Evolutionary conservation across 495 filamentous ascomycete species (phyloP), one percentile per base, ranked within the genome.

Genomic region (Penicillium tannophilum): DNA sequence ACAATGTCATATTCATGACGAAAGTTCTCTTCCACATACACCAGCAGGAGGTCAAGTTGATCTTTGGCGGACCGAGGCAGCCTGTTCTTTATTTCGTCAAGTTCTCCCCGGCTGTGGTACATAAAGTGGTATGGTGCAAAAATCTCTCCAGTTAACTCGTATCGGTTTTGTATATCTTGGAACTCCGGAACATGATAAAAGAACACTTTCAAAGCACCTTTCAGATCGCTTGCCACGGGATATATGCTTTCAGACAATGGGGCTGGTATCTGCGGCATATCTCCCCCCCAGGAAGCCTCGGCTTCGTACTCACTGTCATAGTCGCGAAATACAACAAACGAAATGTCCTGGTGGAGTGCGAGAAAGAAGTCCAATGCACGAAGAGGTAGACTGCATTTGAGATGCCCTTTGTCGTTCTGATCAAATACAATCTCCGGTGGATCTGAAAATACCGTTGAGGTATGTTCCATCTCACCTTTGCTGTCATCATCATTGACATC

Each of bases 231-330:
- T 11, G 20, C 19, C 2, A 49, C 46, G 23, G 46, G 46, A 17
- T 30, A 17, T 26, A 49, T 49, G n/a, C 46, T 28, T 31, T 49
- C 46, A 49, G 46, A 49, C 9, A 49, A 28, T 28, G 46, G 20
- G 28, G 10, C 6, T 47, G 23, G 44, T 20, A 47, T 6, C 19
- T 47, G 44, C 3, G 44, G 44, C 44, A 11, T 11, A 41, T 41
- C 36, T 8, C 11, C 36, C 12, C 12, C n/a, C 36, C 36, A 41
- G 9, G 36, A n/a, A 41, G 36, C 10, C 2, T 30, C 28, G 46
- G 0, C 23, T 31, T 11, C 46, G 23, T 8, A 2, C 20, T 49
- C 9, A 16, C 23, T 49, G 19, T 31, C 12, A 11, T 49, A 49
- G 23, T 49, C 28, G 4, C 23, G 20, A 49, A 49, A 49, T 16